Evolutionary conservation across 768 basidiomycete genomes (phyloP).

Genomic region (Royoungia palumana): DNA sequence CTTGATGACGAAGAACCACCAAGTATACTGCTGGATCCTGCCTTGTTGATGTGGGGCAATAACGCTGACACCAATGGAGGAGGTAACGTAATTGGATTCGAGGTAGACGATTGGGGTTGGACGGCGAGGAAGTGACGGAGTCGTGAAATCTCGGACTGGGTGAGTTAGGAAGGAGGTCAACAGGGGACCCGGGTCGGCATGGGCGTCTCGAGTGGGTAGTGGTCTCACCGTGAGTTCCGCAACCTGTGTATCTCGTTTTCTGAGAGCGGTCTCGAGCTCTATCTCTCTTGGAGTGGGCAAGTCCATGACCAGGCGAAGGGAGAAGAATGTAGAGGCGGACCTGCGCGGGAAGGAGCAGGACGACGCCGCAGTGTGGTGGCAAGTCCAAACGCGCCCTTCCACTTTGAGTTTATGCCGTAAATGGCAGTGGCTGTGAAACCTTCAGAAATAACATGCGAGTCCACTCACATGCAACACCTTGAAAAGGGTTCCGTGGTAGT

Average conservation of each 20-base stretch:
- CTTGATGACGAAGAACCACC: conserved; percentile 38
- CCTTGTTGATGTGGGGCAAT: conserved; percentile 58
- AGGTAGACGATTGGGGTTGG: conserved; percentile 55
- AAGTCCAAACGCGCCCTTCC: conserved; percentile 28
- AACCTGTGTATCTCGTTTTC: conserved; percentile 71
- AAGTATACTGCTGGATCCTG: conserved; percentile 14
- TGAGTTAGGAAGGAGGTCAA: conserved; percentile 14
- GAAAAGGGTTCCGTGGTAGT: no score
- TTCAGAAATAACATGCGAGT: no score
- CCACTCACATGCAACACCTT: no score
- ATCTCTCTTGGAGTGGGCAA: conserved; percentile 73
- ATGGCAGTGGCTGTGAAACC: conserved; percentile 31
- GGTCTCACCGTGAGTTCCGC: conserved; percentile 65
- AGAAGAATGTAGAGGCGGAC: conserved; percentile 9
- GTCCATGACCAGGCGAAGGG: conserved; percentile 46
- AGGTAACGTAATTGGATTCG: conserved; percentile 67
- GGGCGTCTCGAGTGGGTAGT: conserved; percentile 18
- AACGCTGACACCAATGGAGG: conserved; percentile 66
- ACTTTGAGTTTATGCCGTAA: conserved; percentile 28
- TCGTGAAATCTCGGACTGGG: conserved; percentile 69
- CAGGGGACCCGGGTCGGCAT: conserved; percentile 14
- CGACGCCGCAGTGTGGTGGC: conserved; percentile 30
- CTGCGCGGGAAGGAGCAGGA: conserved; percentile 10
- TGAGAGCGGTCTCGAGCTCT: conserved; percentile 76
- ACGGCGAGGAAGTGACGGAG: conserved; percentile 62